phyloP scores from a whole-genome alignment of 768 basidiomycete species.

The Mrakia blollopis region DNA sequence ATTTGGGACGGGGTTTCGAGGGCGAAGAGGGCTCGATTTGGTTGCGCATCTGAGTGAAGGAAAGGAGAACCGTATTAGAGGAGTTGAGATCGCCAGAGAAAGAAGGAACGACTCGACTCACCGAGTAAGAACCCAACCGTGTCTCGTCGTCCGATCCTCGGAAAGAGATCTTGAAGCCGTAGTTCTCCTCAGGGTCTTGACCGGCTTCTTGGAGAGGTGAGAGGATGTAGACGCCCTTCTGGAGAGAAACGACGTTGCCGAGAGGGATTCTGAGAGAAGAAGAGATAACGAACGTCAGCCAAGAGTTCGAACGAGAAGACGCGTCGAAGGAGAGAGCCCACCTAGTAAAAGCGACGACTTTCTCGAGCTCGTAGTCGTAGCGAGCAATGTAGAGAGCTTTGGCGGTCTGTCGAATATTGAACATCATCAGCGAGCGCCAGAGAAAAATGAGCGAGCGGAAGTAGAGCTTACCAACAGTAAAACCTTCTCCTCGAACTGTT shows the following conservation, averaged over 20 bases:
- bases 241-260: slow-evolving; percentile 48
- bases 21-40: slow-evolving; percentile 39
- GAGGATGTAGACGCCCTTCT: slow-evolving; percentile 83
- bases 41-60: neutral
- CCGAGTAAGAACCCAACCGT: slow-evolving; percentile 75
- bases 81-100: slow-evolving; percentile 13
- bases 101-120: slow-evolving; percentile 51
- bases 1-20: slow-evolving; percentile 44
- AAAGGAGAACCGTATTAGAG: neutral
- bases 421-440: neutral
- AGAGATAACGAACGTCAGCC: neutral
- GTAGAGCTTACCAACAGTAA: slow-evolving; percentile 65
- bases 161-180: slow-evolving; percentile 74
- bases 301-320: neutral
- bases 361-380: slow-evolving; percentile 87
- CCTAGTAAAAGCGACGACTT: slow-evolving; percentile 43
- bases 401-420: slow-evolving; percentile 53
- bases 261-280: slow-evolving; percentile 70
- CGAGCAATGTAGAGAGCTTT: slow-evolving; percentile 43
- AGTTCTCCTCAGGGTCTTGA: slow-evolving; percentile 66
- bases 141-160: slow-evolving; percentile 65
- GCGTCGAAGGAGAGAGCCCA: slow-evolving; percentile 6
- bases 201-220: slow-evolving; percentile 90
- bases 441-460: no score
- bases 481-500: slow-evolving; percentile 91